phyloP scores from a whole-genome alignment of 805 yeast species.

The Debaryomyces castellii region DNA sequence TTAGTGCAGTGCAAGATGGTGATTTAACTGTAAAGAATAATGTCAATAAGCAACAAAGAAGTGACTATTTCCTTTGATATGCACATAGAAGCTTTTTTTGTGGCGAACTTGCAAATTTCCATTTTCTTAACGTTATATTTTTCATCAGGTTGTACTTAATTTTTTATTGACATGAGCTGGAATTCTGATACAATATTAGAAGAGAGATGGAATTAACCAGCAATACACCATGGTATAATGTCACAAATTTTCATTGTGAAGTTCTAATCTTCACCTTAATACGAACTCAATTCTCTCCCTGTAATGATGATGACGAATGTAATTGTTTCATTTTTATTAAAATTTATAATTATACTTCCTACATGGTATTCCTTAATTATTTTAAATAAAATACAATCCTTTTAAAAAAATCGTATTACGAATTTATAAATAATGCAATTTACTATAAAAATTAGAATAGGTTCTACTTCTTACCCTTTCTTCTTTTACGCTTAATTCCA shows the following conservation, averaged over 20 bases:
- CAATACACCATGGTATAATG: too few relatives aligned
- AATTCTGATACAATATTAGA: too few relatives aligned
- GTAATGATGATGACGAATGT: neutral
- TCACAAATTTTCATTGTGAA: neutral
- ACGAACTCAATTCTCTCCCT: neutral
- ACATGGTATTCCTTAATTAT: neutral
- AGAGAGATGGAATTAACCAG: too few relatives aligned
- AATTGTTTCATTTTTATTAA: neutral
- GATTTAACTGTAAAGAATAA: slow-evolving; percentile 40
- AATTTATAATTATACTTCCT: neutral
- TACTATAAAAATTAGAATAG: neutral
- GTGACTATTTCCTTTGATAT: slow-evolving; percentile 43
- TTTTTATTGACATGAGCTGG: neutral
- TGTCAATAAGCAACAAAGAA: slow-evolving; percentile 41
- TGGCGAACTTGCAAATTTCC: neutral
- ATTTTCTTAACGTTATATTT: neutral
- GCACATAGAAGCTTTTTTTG: neutral
- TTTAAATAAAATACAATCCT: neutral
- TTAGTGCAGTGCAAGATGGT: slow-evolving; percentile 93
- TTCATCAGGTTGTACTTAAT: neutral
- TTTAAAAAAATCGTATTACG: neutral
- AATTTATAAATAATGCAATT: neutral
- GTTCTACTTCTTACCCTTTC: slow-evolving; percentile 42
- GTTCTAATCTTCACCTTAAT: neutral
- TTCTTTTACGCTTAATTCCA: slow-evolving; percentile 68